Evolutionary conservation across 192 early-diverging fungal genomes (phyloP).

Genomic region (Umbelopsis sp.): DNA sequence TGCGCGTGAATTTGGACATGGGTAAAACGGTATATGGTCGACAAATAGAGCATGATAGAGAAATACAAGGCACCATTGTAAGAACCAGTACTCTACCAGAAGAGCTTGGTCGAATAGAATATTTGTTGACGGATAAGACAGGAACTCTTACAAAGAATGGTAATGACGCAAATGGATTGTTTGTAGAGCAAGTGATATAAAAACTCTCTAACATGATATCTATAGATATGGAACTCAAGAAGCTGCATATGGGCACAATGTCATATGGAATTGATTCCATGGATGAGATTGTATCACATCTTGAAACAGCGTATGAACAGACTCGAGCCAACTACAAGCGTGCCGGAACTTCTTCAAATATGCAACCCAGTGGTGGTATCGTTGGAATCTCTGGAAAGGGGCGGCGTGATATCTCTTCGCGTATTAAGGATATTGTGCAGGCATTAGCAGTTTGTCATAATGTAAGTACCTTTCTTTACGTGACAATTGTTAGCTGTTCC

Average conservation of each 20-base stretch:
- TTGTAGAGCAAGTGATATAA: neutral
- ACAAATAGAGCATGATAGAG: slow-evolving; percentile 85
- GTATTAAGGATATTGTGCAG: slow-evolving; percentile 85
- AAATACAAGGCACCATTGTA: slow-evolving; percentile 86
- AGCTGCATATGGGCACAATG: slow-evolving; percentile 95
- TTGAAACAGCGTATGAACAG: slow-evolving; percentile 56
- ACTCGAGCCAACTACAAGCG: slow-evolving; percentile 30
- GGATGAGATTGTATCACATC: slow-evolving; percentile 79
- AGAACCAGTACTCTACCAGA: slow-evolving; percentile 95
- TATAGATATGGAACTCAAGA: slow-evolving; percentile 93
- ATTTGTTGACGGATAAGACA: slow-evolving; percentile 93
- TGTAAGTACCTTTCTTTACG: slow-evolving; percentile 45
- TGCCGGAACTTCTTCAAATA: neutral
- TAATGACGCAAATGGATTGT: slow-evolving; percentile 29
- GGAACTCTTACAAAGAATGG: slow-evolving; percentile 94
- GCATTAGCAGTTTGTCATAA: slow-evolving; percentile 92
- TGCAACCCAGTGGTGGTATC: neutral
- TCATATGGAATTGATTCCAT: slow-evolving; percentile 88
- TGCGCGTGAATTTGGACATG: slow-evolving; percentile 96
- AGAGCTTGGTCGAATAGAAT: slow-evolving; percentile 92
- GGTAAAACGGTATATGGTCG: slow-evolving; percentile 91
- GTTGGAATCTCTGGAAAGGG: slow-evolving; percentile 55
- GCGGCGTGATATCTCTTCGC: slow-evolving; percentile 80
- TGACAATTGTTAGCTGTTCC: neutral
- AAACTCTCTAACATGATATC: neutral